phyloP scores from a whole-genome alignment of 2,329 filamentous ascomycete species.

The Apiospora aurea region DNA sequence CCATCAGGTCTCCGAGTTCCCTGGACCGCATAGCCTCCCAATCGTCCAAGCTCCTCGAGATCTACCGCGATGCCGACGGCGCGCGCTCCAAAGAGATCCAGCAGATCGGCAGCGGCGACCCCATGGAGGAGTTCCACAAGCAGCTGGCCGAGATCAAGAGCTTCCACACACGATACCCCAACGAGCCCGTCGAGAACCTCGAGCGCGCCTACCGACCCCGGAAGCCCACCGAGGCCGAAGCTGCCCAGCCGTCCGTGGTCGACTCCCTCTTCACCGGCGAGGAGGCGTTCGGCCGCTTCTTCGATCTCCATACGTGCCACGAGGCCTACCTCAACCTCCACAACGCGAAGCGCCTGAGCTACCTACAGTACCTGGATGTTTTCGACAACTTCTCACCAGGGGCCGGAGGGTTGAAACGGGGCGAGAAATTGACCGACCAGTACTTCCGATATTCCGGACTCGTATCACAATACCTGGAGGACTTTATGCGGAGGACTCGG shows the following conservation, averaged over 20 bases:
- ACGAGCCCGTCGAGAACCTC: constrained; percentile 93
- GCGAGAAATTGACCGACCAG: constrained; percentile 87
- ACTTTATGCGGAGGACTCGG: constrained; percentile 82
- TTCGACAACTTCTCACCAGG: constrained; percentile 88
- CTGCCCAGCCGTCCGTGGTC: constrained; percentile 71
- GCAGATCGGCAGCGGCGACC: constrained; percentile 81
- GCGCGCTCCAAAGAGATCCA: constrained; percentile 81
- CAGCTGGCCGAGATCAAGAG: constrained; percentile 82
- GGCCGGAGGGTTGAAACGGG: constrained; percentile 75
- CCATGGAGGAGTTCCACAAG: constrained; percentile 90
- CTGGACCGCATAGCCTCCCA: constrained; percentile 88
- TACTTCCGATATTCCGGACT: constrained; percentile 91
- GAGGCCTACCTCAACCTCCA: constrained; percentile 91
- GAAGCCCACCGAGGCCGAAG: constrained; percentile 68
- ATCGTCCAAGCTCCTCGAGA: constrained; percentile 78
- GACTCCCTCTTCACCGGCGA: constrained; percentile 96
- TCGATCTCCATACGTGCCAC: constrained; percentile 85
- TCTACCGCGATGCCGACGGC: constrained; percentile 83
- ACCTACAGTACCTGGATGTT: constrained; percentile 89
- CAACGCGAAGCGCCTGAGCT: constrained; percentile 82
- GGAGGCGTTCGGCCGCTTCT: constrained; percentile 90
- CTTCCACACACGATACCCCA: constrained; percentile 90
- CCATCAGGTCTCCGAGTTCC: constrained; percentile 86
- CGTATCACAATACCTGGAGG: constrained; percentile 83
- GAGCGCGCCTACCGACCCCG: constrained; percentile 87